These are phyloP conservation scores for Brassica hybrid DNA, from an alignment of 441 rosid genomes.

Conservation along the genomic window DNA sequence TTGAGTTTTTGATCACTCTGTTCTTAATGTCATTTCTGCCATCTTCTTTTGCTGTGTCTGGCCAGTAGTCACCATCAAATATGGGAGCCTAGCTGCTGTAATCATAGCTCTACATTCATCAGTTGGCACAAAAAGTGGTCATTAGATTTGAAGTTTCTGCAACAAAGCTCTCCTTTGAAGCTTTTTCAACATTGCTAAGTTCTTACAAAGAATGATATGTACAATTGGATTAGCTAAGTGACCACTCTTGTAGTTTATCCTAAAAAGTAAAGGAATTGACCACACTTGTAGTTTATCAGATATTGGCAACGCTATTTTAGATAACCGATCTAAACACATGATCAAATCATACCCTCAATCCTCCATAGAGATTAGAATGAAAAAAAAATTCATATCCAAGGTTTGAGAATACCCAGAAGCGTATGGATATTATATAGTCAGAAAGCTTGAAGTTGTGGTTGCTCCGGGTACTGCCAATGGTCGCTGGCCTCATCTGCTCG, in stretches of 20 bases:
- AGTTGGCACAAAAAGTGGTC: slow-evolving; percentile 84
- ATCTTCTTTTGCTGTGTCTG: slow-evolving; percentile 98
- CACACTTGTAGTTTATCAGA: slow-evolving; percentile 28
- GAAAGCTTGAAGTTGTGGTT: background rate
- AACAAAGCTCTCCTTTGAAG: slow-evolving; percentile 81
- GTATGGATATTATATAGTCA: background rate
- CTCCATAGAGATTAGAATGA: background rate
- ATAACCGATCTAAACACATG: background rate
- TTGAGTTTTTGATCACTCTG: slow-evolving; percentile 70
- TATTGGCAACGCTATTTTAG: background rate
- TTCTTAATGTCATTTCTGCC: slow-evolving; percentile 90
- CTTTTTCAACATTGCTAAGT: slow-evolving; percentile 89
- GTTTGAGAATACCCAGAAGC: background rate
- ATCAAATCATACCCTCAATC: background rate
- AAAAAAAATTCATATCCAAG: background rate
- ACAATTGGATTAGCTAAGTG: slow-evolving; percentile 20
- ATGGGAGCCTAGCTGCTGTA: slow-evolving; percentile 97
- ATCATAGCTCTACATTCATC: slow-evolving; percentile 95
- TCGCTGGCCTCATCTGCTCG: background rate
- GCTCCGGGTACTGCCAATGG: background rate
- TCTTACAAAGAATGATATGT: slow-evolving; percentile 56
- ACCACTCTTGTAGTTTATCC: background rate
- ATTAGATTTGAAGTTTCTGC: slow-evolving; percentile 84
- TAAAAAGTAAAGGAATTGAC: slow-evolving; percentile 52
- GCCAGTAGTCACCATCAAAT: slow-evolving; percentile 99